Evolutionary conservation across 345 rosid species (phyloP).

Genomic region (Aegle marmelos): DNA sequence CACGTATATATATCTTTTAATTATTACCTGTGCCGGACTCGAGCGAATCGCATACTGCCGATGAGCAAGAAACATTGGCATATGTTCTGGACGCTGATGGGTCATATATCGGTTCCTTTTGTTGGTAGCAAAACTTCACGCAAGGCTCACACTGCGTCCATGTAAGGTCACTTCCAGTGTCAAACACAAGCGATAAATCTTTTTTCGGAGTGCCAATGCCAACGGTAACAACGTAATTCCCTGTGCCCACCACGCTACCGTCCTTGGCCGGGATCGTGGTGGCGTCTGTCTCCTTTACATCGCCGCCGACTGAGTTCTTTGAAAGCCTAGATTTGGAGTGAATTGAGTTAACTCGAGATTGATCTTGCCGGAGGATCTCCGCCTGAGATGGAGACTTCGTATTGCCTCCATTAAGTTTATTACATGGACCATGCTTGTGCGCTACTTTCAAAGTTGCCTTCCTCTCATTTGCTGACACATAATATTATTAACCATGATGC

Average conservation of each 20-base stretch:
- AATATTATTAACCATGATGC: neutral
- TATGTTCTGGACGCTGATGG: conserved; percentile 50
- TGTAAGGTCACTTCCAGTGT: conserved; percentile 69
- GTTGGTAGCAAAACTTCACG: conserved; percentile 39
- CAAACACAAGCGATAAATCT: conserved; percentile 44
- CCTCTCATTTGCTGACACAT: conserved; percentile 27
- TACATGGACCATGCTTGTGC: conserved; percentile 76
- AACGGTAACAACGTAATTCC: conserved; percentile 50
- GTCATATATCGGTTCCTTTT: conserved; percentile 46
- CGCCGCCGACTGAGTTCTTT: conserved; percentile 4
- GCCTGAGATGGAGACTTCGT: conserved; percentile 30
- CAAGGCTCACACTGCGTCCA: conserved; percentile 72
- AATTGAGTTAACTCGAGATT: conserved; percentile 59
- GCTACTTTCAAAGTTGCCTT: conserved; percentile 52
- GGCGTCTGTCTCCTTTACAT: conserved; percentile 24
- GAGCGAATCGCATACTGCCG: conserved; percentile 42
- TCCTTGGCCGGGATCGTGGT: conserved; percentile 53
- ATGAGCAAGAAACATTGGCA: conserved; percentile 51
- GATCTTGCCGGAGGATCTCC: conserved; percentile 56
- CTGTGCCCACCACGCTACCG: conserved; percentile 46
- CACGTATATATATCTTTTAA: too few relatives aligned
- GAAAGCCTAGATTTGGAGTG: conserved; percentile 36
- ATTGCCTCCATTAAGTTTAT: conserved; percentile 13
- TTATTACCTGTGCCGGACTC: conserved; percentile 45
- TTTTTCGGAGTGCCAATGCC: conserved; percentile 63